Evolutionary conservation across 2,329 filamentous ascomycete species (phyloP).

Genomic region (Fusarium poae): DNA sequence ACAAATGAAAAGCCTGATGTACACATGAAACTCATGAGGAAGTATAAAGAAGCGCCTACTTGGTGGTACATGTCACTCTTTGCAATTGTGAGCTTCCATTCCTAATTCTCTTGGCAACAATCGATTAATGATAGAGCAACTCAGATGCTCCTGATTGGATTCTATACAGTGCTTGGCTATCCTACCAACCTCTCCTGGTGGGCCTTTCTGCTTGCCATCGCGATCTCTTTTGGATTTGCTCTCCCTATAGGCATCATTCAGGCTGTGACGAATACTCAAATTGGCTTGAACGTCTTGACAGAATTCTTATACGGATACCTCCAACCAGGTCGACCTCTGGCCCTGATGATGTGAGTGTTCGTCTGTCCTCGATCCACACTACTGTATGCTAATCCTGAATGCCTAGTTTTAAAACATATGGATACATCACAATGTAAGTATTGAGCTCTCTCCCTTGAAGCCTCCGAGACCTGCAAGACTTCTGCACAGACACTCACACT

Average conservation of each 20-base stretch:
- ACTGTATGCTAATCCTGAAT: neutral
- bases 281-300: slow-evolving; percentile 79
- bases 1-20: slow-evolving; percentile 72
- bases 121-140: slow-evolving; percentile 16
- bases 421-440: slow-evolving; percentile 69
- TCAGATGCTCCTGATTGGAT: slow-evolving; percentile 67
- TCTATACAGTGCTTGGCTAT: slow-evolving; percentile 69
- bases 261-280: slow-evolving; percentile 77
- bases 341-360: slow-evolving; percentile 75
- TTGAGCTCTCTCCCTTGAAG: neutral
- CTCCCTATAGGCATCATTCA: slow-evolving; percentile 78
- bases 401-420: slow-evolving; percentile 71
- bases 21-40: slow-evolving; percentile 74
- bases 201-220: slow-evolving; percentile 76
- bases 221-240: slow-evolving; percentile 73
- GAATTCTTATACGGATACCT: slow-evolving; percentile 83
- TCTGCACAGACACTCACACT: slow-evolving; percentile 14
- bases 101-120: neutral
- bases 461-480: neutral
- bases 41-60: slow-evolving; percentile 72
- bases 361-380: neutral
- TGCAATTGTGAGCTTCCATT: slow-evolving; percentile 58
- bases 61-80: slow-evolving; percentile 75
- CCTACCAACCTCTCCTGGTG: slow-evolving; percentile 79
- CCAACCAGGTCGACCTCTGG: slow-evolving; percentile 77